phyloP scores from a whole-genome alignment of 176 grass and related monocot species.

The Chrysopogon serrulatus region DNA sequence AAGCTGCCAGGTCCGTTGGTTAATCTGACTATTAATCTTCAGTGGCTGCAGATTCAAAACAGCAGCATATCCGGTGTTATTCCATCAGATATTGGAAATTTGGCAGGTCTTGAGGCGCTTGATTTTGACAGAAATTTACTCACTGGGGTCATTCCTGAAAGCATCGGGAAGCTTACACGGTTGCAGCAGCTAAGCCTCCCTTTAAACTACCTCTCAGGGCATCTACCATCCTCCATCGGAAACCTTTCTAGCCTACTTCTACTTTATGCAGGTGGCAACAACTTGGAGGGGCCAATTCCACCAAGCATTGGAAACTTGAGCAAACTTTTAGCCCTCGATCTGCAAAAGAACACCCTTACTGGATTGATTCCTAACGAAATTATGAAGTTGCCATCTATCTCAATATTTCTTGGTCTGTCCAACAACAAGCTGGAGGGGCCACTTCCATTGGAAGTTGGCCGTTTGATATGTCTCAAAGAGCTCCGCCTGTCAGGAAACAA shows the following conservation, averaged over 20 bases:
- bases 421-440: neutral
- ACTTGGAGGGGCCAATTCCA: neutral
- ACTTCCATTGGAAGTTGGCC: conserved; percentile 7
- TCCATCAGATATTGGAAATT: too few species aligned
- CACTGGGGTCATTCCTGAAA: conserved; percentile 4
- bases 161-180: conserved; percentile 18
- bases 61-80: neutral
- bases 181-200: neutral
- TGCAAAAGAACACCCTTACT: neutral
- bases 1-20: neutral
- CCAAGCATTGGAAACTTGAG: neutral
- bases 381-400: neutral
- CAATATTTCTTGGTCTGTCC: neutral
- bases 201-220: neutral
- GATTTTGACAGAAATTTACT: neutral
- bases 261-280: neutral
- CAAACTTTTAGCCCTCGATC: neutral
- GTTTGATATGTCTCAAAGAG: neutral
- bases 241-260: neutral
- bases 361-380: neutral
- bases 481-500: neutral
- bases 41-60: neutral
- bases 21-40: neutral
- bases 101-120: neutral
- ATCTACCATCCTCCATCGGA: neutral